phyloP scores from a whole-genome alignment of 129 eudicot species.

The Heracleum sosnowskyi region DNA sequence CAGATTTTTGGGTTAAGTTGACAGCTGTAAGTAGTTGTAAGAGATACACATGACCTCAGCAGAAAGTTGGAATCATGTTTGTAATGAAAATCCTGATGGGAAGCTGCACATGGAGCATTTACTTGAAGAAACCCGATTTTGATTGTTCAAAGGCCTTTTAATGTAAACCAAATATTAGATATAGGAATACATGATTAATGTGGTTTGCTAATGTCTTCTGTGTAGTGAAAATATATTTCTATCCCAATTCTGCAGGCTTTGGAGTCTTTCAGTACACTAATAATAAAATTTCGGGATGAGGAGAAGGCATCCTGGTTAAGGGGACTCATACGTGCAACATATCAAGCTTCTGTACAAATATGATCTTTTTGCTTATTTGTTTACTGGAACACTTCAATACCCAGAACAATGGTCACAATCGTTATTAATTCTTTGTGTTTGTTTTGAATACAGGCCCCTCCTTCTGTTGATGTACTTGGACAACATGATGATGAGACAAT shows the following conservation, averaged over 20 bases:
- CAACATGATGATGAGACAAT: conserved; percentile 27
- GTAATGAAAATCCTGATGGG: background rate
- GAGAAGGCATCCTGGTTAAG: conserved; percentile 78
- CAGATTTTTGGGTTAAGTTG: background rate
- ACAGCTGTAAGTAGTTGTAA: background rate
- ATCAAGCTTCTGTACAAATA: conserved; percentile 83
- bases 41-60: background rate
- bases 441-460: conserved; percentile 51
- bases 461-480: conserved; percentile 70
- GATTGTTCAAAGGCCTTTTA: background rate
- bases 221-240: background rate
- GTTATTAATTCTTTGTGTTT: background rate
- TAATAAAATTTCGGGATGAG: conserved; percentile 62
- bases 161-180: background rate
- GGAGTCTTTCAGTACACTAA: conserved; percentile 78
- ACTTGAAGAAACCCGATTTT: background rate
- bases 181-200: background rate
- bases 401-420: background rate
- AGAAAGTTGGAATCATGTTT: background rate
- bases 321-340: conserved; percentile 82
- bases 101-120: background rate
- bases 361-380: background rate
- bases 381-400: conserved; percentile 1
- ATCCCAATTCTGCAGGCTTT: conserved; percentile 45
- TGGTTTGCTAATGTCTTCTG: background rate